These are phyloP conservation scores for Macrocystidia cucumis DNA, from an alignment of 1,284 basidiomycete species.

Conservation along the genomic window DNA sequence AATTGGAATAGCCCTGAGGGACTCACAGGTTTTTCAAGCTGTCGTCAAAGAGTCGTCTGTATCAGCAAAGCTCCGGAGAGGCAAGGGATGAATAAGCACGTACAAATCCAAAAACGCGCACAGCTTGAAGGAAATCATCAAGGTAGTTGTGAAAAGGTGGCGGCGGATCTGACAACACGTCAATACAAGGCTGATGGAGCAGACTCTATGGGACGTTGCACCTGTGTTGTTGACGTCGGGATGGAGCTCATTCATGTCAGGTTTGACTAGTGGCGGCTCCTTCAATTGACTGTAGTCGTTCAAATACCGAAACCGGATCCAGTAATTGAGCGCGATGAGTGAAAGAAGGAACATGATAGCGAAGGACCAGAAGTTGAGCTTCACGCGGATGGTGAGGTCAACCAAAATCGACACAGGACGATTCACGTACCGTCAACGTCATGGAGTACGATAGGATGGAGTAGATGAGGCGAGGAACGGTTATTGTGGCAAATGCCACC, in stretches of 20 bases:
- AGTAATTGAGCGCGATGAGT: slow-evolving; percentile 68
- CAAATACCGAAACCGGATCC: slow-evolving; percentile 78
- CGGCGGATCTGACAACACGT: slow-evolving; percentile 42
- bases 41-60: slow-evolving; percentile 4
- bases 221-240: slow-evolving; percentile 82
- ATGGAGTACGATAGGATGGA: slow-evolving; percentile 81
- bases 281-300: slow-evolving; percentile 77
- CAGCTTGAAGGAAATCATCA: slow-evolving; percentile 91
- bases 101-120: slow-evolving; percentile 89
- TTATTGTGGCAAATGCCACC: slow-evolving; percentile 74
- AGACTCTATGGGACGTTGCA: slow-evolving; percentile 11
- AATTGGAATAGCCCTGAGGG: neutral
- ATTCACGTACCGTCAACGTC: slow-evolving; percentile 69
- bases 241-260: slow-evolving; percentile 75
- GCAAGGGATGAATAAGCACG: slow-evolving; percentile 14
- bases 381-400: slow-evolving; percentile 8
- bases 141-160: slow-evolving; percentile 89
- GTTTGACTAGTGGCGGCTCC: slow-evolving; percentile 76
- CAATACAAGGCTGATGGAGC: neutral
- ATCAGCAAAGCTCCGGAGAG: neutral
- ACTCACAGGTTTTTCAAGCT: slow-evolving; percentile 84
- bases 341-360: slow-evolving; percentile 67
- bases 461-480: slow-evolving; percentile 70
- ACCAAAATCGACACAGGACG: slow-evolving; percentile 2
- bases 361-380: slow-evolving; percentile 88